phyloP scores from a whole-genome alignment of 208 protist genomes.

The Leishmania lainsoni region DNA sequence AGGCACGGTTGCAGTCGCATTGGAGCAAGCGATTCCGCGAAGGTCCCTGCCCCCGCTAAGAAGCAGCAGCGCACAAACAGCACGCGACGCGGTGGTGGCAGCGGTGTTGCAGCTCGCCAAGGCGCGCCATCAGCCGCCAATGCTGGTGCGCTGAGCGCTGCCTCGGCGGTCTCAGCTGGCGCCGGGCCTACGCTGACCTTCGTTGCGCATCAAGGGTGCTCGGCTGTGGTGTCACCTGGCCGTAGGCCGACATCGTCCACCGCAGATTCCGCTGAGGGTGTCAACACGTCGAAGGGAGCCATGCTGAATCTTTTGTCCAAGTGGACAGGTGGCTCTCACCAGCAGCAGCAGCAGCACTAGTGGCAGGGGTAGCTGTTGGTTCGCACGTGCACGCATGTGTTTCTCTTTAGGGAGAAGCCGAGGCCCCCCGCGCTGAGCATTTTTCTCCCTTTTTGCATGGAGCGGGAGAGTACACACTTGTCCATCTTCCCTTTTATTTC shows the following conservation, averaged over 20 bases:
- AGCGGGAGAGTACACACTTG: background rate
- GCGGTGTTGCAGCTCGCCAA: background rate
- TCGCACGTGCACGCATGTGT: background rate
- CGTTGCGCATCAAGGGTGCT: slow-evolving; percentile 12
- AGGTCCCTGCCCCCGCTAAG: background rate
- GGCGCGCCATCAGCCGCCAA: background rate
- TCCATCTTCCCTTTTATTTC: background rate
- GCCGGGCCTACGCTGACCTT: slow-evolving; percentile 24
- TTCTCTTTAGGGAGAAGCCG: background rate
- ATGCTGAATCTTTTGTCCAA: slow-evolving; percentile 43
- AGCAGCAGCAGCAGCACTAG: slow-evolving; percentile 1
- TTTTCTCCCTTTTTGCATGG: background rate
- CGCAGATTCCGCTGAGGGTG: background rate
- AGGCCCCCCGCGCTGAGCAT: background rate
- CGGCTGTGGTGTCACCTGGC: background rate
- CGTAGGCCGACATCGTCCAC: background rate
- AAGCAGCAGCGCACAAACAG: slow-evolving; percentile 21
- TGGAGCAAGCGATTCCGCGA: background rate
- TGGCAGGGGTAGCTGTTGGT: too few species aligned
- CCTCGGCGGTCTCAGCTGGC: background rate
- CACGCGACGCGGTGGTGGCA: slow-evolving; percentile 2
- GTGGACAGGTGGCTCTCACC: slow-evolving; percentile 28
- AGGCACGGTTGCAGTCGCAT: background rate
- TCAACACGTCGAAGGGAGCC: slow-evolving; percentile 1
- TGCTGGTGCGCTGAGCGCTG: background rate